A percentile compares a stretch with the other conserved stretches of the same genome.
These are phyloP conservation scores for Botrytis porri DNA, from an alignment of 2,329 filamentous ascomycete species.

Conservation along the genomic window DNA sequence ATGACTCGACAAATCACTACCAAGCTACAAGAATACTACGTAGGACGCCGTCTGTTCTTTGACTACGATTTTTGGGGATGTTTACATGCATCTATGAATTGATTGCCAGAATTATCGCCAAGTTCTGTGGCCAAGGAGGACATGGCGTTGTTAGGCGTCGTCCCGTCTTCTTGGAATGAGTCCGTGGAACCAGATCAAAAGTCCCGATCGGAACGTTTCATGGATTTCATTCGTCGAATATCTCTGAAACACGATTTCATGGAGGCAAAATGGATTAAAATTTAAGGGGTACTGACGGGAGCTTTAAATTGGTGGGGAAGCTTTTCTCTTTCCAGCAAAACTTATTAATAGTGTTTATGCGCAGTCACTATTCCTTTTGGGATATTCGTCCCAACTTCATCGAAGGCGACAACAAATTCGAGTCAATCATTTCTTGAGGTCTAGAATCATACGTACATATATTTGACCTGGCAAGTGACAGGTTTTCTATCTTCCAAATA, in stretches of 20 bases:
- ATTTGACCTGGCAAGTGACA: neutral
- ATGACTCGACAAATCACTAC: neutral
- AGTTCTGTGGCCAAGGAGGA: neutral
- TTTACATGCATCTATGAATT: neutral
- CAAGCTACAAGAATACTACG: neutral
- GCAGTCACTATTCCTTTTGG: neutral
- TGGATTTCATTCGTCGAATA: neutral
- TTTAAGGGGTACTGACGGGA: slow-evolving; percentile 1
- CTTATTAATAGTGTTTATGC: neutral
- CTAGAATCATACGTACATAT: neutral
- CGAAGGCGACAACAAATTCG: neutral
- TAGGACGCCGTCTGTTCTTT: slow-evolving; percentile 3
- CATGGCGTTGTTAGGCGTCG: slow-evolving; percentile 8
- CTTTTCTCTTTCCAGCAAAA: neutral
- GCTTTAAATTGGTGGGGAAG: neutral
- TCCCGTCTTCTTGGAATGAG: slow-evolving; percentile 1
- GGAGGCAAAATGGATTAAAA: neutral
- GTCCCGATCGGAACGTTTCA: neutral
- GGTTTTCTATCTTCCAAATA: neutral
- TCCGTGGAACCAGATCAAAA: neutral
- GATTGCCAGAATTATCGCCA: neutral
- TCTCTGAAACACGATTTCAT: neutral
- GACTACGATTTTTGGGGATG: neutral
- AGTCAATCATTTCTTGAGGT: neutral
- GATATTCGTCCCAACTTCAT: neutral